Evolutionary conservation across 2,329 filamentous ascomycete species (phyloP).

Genomic region (Parasarocladium wereldwijsianum): DNA sequence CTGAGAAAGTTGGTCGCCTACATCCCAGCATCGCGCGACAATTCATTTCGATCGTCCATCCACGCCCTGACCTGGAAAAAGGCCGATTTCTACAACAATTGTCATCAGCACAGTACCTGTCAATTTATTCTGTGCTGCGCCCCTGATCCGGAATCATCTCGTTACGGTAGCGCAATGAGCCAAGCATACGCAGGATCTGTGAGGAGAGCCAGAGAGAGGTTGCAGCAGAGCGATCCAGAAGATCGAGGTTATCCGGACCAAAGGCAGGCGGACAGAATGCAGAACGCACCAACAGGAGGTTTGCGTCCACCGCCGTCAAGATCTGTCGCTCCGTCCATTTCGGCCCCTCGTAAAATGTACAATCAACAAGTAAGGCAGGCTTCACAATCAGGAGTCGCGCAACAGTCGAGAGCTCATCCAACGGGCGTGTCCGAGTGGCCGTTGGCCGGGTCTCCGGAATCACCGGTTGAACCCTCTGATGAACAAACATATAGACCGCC

Average conservation of each 20-base stretch:
- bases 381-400: too few relatives aligned
- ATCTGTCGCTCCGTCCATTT: conserved; percentile 10
- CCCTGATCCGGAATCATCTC: conserved; percentile 7
- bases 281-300: conserved; percentile 4
- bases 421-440: conserved; percentile 41
- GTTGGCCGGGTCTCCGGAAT: conserved; percentile 23
- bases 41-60: too few relatives aligned
- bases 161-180: too few relatives aligned
- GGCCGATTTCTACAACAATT: too few relatives aligned
- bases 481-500: conserved; percentile 33
- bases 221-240: conserved; percentile 23
- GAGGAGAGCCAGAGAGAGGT: conserved; percentile 38
- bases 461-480: conserved; percentile 16
- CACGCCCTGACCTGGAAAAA: too few relatives aligned
- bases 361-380: too few relatives aligned
- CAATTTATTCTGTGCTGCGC: too few relatives aligned
- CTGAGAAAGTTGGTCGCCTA: too few relatives aligned
- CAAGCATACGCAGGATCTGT: conserved; percentile 36
- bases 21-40: too few relatives aligned
- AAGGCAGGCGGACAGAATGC: conserved; percentile 15
- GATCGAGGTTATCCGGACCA: conserved; percentile 10
- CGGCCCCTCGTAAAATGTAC: conserved; percentile 3
- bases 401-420: too few relatives aligned
- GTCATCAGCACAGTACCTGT: too few relatives aligned
- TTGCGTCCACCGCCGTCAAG: conserved; percentile 11